These are phyloP conservation scores for Cardiospermum halicacabum DNA, from an alignment of 345 rosid species.

Conservation along the genomic window DNA sequence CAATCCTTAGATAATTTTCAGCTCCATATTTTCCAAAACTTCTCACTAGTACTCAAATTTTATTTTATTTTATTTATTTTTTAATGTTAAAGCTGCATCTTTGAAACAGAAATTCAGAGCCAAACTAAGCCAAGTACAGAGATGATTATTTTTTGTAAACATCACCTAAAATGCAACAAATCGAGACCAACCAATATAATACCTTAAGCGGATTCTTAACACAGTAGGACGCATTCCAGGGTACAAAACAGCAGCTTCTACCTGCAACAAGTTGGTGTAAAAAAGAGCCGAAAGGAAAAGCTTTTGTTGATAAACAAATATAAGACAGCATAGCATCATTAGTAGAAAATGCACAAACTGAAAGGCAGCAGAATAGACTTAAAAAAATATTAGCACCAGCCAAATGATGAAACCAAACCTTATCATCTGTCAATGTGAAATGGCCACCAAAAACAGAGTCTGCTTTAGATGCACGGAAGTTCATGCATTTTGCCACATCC, in stretches of 20 bases:
- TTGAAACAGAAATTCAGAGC: neutral
- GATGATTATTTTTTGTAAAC: neutral
- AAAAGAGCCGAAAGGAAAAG: neutral
- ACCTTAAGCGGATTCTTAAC: conserved; percentile 83
- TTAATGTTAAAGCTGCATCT: neutral
- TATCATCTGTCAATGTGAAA: conserved; percentile 70
- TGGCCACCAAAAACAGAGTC: conserved; percentile 70
- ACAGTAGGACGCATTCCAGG: conserved; percentile 78
- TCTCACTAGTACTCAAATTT: neutral
- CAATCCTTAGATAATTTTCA: too few species aligned
- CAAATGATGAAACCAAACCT: conserved; percentile 36
- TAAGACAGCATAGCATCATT: neutral
- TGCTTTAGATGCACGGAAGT: conserved; percentile 64
- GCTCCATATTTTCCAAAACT: too few species aligned
- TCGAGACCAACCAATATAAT: conserved; percentile 10
- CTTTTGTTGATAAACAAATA: neutral
- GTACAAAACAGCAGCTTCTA: conserved; percentile 83
- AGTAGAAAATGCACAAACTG: neutral
- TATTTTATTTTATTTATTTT: too few species aligned
- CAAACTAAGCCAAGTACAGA: neutral
- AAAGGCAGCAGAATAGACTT: neutral
- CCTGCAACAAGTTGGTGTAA: conserved; percentile 35
- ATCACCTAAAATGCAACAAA: neutral
- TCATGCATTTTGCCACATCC: conserved; percentile 83
- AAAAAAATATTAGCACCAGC: neutral